Base-by-base conservation (phyloP, 164 flowering plant genomes). In the Tetracentron sinense region DNA sequence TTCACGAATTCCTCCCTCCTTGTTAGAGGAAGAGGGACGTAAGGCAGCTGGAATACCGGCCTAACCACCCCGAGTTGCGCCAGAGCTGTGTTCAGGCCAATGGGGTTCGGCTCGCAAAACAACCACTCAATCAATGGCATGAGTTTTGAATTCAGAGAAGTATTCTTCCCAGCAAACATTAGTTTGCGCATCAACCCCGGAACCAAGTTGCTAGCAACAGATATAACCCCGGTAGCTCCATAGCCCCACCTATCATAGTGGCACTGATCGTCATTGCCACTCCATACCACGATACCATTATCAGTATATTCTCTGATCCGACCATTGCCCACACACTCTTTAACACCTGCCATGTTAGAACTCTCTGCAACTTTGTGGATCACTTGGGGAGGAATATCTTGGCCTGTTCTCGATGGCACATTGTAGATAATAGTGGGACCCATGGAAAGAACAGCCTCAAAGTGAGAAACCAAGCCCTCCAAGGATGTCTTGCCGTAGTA, bases 401-500 rank as follows among this genome's bases (percentile, higher is more conserved):
- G 98, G n/a, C 92, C 85, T 7, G 98, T 89, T 48, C 96, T 65
- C 38, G 85, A 74, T 15, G 94, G 98, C 42, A 89, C 92, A 46
- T 92, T 89, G 77, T 87, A 92, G 26, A 89, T 72, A n/a, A 89
- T 85, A 19, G 90, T 75, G 11, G 96, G 98, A 15, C 98, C 96
- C 88, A 92, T 80, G 11, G 83, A 73, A 8, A 92, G 86, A 58
- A 92, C 87, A 42, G 78, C 72, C 6, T 86, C 79, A 42, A 89
- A 89, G 60, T 92, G 98, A 52, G 87, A 58, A 46, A 85, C 66
- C 70, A 92, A 33, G 12, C 98, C 98, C 22, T 87, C 86, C 54
- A 80, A 22, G 30, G 98, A 92, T 21, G 98, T 92, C 70, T 88
- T 92, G 20, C 98, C 98, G 64, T 89, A 89, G 62, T 92, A 92